phyloP scores from a whole-genome alignment of 2,329 filamentous ascomycete species.

The Exophiala calicioides region DNA sequence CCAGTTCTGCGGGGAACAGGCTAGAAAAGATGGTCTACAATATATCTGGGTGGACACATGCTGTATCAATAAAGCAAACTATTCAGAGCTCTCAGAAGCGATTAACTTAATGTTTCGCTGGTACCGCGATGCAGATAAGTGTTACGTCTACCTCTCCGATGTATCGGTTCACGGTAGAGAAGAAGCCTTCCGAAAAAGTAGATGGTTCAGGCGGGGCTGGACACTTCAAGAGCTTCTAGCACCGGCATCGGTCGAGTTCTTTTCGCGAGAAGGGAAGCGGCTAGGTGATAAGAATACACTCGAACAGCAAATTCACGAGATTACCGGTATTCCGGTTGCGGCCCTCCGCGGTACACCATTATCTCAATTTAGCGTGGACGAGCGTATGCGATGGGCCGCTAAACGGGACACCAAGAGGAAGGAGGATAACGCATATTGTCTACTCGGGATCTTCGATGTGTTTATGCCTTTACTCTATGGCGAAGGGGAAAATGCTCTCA shows the following conservation, averaged over 20 bases:
- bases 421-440: constrained; percentile 48
- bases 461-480: constrained; percentile 50
- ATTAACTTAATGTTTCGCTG: constrained; percentile 31
- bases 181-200: constrained; percentile 11
- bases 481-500: constrained; percentile 28
- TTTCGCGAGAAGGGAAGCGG: constrained; percentile 4
- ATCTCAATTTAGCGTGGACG: constrained; percentile 26
- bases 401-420: constrained; percentile 35
- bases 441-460: constrained; percentile 48
- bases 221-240: constrained; percentile 30
- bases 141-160: constrained; percentile 19
- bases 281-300: constrained; percentile 25
- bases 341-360: constrained; percentile 28
- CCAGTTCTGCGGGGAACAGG: constrained; percentile 18
- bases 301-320: constrained; percentile 30
- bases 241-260: constrained; percentile 18
- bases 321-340: constrained; percentile 29
- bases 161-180: constrained; percentile 2
- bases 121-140: constrained; percentile 27
- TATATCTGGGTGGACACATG: constrained; percentile 34
- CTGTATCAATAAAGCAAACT: constrained; percentile 31
- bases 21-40: constrained; percentile 12
- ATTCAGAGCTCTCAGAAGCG: constrained; percentile 28
- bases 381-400: constrained; percentile 44
- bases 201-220: too few species aligned